Conservation (phyloP, 208 protist species). For the Acanthamoeba healyi region DNA sequence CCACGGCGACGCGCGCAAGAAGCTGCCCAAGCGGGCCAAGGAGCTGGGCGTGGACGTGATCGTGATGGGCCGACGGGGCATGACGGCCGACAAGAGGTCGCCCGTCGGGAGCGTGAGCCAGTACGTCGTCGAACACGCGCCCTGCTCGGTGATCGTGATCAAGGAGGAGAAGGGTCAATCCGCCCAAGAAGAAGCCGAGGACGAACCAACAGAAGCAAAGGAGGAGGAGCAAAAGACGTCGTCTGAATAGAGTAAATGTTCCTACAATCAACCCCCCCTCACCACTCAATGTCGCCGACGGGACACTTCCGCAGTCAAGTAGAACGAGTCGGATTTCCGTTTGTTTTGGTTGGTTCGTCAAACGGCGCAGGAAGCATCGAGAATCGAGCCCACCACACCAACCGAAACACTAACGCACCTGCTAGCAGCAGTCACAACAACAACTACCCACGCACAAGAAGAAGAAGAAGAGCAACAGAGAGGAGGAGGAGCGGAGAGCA, state of each 20-base stretch:
- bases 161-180: background rate
- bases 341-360: background rate
- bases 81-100: background rate
- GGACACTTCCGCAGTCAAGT: too few relatives aligned
- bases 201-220: too few relatives aligned
- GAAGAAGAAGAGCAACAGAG: background rate
- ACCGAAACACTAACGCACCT: background rate
- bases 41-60: slow-evolving; percentile 10
- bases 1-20: slow-evolving; percentile 37
- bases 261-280: too few relatives aligned
- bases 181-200: background rate
- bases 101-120: slow-evolving; percentile 13
- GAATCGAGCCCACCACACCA: background rate
- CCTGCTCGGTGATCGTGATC: background rate
- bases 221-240: background rate
- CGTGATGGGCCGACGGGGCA: slow-evolving; percentile 14
- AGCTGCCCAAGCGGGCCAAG: slow-evolving; percentile 12
- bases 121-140: slow-evolving; percentile 37
- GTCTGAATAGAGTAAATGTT: too few relatives aligned
- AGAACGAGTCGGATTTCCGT: background rate
- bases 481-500: background rate
- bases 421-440: too few relatives aligned
- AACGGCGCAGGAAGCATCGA: background rate
- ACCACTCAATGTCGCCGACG: too few relatives aligned
- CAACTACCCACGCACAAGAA: background rate